Evolutionary conservation across 441 rosid genomes (phyloP), one percentile per base, ranked within the genome.

Genomic region (Flueggea neowawraea): DNA sequence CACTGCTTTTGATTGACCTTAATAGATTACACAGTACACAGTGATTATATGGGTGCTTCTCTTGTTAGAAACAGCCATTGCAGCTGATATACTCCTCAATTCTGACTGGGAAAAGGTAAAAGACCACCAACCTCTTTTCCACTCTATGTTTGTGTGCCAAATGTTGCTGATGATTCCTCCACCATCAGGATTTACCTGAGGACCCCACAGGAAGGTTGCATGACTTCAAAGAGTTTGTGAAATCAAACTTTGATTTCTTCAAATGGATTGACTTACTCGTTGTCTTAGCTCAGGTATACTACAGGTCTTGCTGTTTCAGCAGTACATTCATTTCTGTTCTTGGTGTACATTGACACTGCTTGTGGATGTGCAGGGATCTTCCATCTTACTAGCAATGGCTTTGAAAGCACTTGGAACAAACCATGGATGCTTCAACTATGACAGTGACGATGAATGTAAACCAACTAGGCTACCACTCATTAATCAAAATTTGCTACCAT

Each of bases 51-150:
- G 61, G 31, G 58, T 74, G 63, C 65, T 84, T 74, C 57, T 84
- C 16, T 68, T 76, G 55, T 12, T 80, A 49, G 85, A 84, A 69
- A 58, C 64, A 16, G 72, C 54, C 14, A 63, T 80, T 53, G 71
- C 81, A 36, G 82, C 77, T 36, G 83, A 84, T 65, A 41, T 84
- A 15, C 66, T 69, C 60, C 73, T 84, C 12, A 84, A 84, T 50
- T 75, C 83, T 36, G 79, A 78, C 22, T 80, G 90, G 90, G 81
- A 78, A 62, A 75, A 78, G 78, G 90, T 78, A n/a, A n/a, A 72
- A 33, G 39, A 33, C 39, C 39, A 33, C 4, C 6, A 6, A 33
- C 4, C 39, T 33, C 39, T 33, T 33, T 33, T 33, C 6, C 39
- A 33, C 39, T 33, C 39, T 33, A 33, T 3, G 4, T 33, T 33